These are phyloP conservation scores for Colletotrichum simmondsii DNA, from an alignment of 2,329 filamentous ascomycete species.

Conservation along the genomic window DNA sequence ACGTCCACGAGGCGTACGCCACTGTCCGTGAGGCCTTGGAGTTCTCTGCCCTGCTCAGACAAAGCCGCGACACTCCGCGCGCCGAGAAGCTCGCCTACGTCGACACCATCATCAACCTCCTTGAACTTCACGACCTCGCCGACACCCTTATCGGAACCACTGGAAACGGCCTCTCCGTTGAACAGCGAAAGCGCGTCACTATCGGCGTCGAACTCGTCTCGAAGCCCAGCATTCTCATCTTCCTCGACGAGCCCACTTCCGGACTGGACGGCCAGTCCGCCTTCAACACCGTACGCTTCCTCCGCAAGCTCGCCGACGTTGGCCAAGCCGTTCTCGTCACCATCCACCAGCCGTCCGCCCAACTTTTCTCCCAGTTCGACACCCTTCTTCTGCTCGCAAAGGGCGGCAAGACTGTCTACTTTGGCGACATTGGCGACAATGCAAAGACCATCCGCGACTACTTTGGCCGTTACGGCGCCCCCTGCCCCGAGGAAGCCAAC, in stretches of 20 bases:
- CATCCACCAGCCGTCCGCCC: constrained; percentile 76
- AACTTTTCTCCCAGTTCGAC: constrained; percentile 75
- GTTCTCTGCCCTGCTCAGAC: constrained; percentile 80
- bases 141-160: constrained; percentile 59
- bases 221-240: constrained; percentile 69
- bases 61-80: constrained; percentile 70
- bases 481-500: constrained; percentile 71
- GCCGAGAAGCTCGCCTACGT: constrained; percentile 82
- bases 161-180: constrained; percentile 64
- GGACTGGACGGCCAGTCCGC: constrained; percentile 77
- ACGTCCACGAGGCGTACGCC: constrained; percentile 78
- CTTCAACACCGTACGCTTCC: constrained; percentile 72
- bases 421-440: constrained; percentile 71
- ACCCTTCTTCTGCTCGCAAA: constrained; percentile 71
- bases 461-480: constrained; percentile 74
- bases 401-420: constrained; percentile 74
- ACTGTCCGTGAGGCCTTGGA: constrained; percentile 82
- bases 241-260: constrained; percentile 72
- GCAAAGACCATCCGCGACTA: constrained; percentile 67
- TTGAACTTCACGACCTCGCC: constrained; percentile 60
- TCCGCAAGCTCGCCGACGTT: constrained; percentile 72
- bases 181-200: constrained; percentile 66
- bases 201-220: constrained; percentile 72
- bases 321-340: constrained; percentile 77
- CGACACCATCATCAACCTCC: constrained; percentile 77